A percentile compares a stretch with the other conserved stretches of the same genome.
These are phyloP conservation scores for Coriolopsis trogii DNA, from an alignment of 1,284 basidiomycete genomes.

Conservation along the genomic window DNA sequence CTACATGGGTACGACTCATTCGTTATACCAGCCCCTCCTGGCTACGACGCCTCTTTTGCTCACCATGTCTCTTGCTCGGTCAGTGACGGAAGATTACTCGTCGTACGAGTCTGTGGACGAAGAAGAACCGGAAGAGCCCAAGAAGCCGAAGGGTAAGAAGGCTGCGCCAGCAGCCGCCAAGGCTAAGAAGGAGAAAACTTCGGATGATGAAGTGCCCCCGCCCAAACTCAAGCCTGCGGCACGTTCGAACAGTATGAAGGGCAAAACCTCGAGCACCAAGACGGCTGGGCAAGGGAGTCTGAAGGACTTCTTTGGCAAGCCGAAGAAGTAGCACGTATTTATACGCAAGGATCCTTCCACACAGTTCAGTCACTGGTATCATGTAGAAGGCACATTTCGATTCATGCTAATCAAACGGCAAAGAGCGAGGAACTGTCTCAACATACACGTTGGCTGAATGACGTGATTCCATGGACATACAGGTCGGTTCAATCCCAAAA, in stretches of 20 bases:
- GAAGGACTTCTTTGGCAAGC: constrained; percentile 36
- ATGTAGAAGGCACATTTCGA: too few relatives aligned
- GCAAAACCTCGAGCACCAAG: constrained; percentile 20
- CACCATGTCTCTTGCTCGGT: not conserved
- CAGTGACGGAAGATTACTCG: constrained; percentile 78
- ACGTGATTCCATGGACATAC: too few relatives aligned
- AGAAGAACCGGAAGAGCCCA: constrained; percentile 41
- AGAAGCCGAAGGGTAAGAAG: constrained; percentile 40
- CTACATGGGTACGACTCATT: constrained; percentile 58
- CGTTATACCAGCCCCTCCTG: not conserved
- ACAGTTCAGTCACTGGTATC: too few relatives aligned
- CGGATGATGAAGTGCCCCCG: constrained; percentile 37
- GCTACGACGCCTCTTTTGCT: not conserved
- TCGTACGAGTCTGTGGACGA: constrained; percentile 78
- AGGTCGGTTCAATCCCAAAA: too few relatives aligned
- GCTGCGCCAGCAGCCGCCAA: constrained; percentile 23
- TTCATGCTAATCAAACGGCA: too few relatives aligned
- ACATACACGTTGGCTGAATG: too few relatives aligned
- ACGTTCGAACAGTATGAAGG: constrained; percentile 16
- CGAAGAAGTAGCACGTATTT: constrained; percentile 21
- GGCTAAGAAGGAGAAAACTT: constrained; percentile 28
- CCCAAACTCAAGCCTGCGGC: constrained; percentile 29
- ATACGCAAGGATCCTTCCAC: too few relatives aligned
- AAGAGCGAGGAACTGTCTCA: too few relatives aligned
- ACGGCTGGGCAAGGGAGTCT: constrained; percentile 31